Evolutionary conservation across 352 stramenopile genomes (phyloP), one percentile per base, ranked within the genome.

Genomic region (Thalassiosira livingstoniorum): DNA sequence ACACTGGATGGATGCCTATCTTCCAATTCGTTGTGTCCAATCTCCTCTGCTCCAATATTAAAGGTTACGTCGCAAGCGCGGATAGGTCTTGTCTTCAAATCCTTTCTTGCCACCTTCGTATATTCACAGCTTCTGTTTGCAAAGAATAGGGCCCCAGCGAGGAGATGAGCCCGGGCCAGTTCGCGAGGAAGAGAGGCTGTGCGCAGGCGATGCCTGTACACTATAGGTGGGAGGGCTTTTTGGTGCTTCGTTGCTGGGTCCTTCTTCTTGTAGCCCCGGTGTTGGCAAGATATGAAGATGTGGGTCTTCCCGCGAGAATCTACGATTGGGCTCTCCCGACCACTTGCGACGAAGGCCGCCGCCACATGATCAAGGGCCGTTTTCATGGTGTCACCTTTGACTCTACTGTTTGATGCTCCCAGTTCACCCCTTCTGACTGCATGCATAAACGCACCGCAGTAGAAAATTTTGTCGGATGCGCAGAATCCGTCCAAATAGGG

Each of bases 341-440:
- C 39, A 66, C 35, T 42, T 37, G 39, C 27, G 39, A 31, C 18
- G 57, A 75, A 51, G 27, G 47, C 51, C 66, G 35, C 15, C 47
- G 10, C 47, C 54, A 75, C 66, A 42, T 75, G 23, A 31, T 35
- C 53, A 27, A 75, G 21, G 66, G 66, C 51, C 66, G 42, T 47
- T 34, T 45, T 4, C 23, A 23, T n/a, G 7, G 39, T 68, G 7
- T 21, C 27, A 11, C 47, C 66, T 37, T 34, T 51, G 25, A 75
- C 51, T 10, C 10, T 4, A 21, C 4, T 42, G 15, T 15, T 47
- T 7, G 7, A 7, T 47, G 7, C 15, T 7, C 15, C 15, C 7
- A 47, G 15, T 7, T 47, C 39, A 47, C 39, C 39, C 15, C 39
- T 47, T 47, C 15, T 7, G 39, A 47, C 39, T 18, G 39, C 7